phyloP scores from a whole-genome alignment of 2,329 filamentous ascomycete genomes.

The Cryphonectria radicalis region DNA sequence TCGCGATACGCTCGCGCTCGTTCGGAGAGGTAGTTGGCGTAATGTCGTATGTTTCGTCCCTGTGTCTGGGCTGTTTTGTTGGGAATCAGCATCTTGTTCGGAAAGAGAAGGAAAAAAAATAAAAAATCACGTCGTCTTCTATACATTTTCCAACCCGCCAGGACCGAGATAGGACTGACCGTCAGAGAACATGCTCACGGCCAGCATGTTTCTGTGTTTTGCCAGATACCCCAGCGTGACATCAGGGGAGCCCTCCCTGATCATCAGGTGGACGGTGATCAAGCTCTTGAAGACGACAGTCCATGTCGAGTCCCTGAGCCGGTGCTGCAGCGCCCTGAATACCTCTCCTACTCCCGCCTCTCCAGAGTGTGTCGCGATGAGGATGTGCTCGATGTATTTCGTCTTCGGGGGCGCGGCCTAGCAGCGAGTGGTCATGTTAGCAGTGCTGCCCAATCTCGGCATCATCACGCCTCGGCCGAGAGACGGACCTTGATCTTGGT shows the following conservation, averaged over 20 bases:
- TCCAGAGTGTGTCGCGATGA: constrained; percentile 91
- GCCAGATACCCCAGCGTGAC: constrained; percentile 85
- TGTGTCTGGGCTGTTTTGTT: constrained; percentile 78
- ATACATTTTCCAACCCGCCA: background rate
- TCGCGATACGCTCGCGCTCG: constrained; percentile 81
- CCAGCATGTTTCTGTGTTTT: constrained; percentile 79
- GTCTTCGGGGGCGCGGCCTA: constrained; percentile 95
- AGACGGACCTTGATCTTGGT: constrained; percentile 88
- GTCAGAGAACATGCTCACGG: constrained; percentile 90
- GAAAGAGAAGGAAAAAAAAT: background rate
- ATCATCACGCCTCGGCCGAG: constrained; percentile 4
- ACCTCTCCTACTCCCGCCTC: constrained; percentile 95
- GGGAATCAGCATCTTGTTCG: constrained; percentile 31
- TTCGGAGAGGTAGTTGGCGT: constrained; percentile 83
- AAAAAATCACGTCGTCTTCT: no score
- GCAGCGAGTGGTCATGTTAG: constrained; percentile 29
- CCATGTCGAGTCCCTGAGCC: constrained; percentile 95
- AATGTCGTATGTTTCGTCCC: constrained; percentile 90
- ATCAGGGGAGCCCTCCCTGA: constrained; percentile 89
- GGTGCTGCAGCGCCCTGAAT: constrained; percentile 86
- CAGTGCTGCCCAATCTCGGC: constrained; percentile 25
- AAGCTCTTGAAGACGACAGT: constrained; percentile 99
- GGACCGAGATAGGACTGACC: constrained; percentile 58
- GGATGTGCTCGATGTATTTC: constrained; percentile 98
- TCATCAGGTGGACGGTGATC: constrained; percentile 96